A percentile compares a stretch with the other conserved stretches of the same genome.
Evolutionary conservation across 1,284 basidiomycete genomes (phyloP).

Genomic region (Crucibulum parvulum): DNA sequence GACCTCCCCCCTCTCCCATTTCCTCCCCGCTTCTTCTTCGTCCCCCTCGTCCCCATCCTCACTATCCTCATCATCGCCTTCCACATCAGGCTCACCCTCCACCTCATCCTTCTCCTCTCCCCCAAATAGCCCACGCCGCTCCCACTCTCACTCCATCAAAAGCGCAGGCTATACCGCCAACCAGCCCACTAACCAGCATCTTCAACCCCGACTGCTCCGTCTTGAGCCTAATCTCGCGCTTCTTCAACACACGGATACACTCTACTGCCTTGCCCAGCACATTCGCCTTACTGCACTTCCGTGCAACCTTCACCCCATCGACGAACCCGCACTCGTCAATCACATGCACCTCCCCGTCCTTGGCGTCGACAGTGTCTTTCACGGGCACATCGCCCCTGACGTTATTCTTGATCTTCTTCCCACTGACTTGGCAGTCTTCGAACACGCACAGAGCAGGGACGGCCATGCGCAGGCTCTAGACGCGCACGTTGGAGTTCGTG

Average conservation of each 20-base stretch:
- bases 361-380: constrained; percentile 37
- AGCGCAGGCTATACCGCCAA: constrained; percentile 78
- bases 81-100: constrained; percentile 58
- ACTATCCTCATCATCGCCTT: constrained; percentile 58
- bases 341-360: constrained; percentile 50
- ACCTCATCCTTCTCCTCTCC: constrained; percentile 79
- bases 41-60: constrained; percentile 63
- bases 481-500: constrained; percentile 90
- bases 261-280: constrained; percentile 85
- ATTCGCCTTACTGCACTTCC: constrained; percentile 86
- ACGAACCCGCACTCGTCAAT: constrained; percentile 80
- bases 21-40: constrained; percentile 57
- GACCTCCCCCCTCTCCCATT: constrained; percentile 63
- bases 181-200: constrained; percentile 67
- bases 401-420: constrained; percentile 57
- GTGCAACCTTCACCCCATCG: constrained; percentile 83
- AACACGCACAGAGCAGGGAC: constrained; percentile 85
- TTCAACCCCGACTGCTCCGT: constrained; percentile 77
- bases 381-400: constrained; percentile 42
- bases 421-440: constrained; percentile 52
- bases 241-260: constrained; percentile 83
- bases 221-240: constrained; percentile 71
- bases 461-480: constrained; percentile 81
- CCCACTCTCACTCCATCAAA: constrained; percentile 75
- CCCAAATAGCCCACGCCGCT: constrained; percentile 76